A percentile compares a stretch with the other conserved stretches of the same genome.
Conservation (phyloP, 805 yeast species). For the Priceomyces haplophilus region DNA sequence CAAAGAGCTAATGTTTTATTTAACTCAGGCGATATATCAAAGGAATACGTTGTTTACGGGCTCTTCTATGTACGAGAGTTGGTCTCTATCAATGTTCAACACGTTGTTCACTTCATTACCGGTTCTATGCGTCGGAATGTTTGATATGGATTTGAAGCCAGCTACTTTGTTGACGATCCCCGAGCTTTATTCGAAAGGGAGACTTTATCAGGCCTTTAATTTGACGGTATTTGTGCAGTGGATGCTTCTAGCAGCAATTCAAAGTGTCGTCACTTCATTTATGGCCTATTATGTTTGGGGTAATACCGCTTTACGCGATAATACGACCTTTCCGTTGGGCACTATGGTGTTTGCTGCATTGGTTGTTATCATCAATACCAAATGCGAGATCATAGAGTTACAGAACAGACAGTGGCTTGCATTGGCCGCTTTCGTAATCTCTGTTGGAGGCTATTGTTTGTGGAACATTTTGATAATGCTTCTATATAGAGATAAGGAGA, state of each 20-base stretch:
- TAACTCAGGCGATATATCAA: constrained; percentile 86
- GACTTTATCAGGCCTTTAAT: constrained; percentile 71
- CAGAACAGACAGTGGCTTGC: constrained; percentile 68
- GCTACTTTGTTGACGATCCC: constrained; percentile 89
- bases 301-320: constrained; percentile 60
- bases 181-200: constrained; percentile 77
- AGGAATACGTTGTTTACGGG: constrained; percentile 87
- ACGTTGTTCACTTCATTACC: constrained; percentile 92
- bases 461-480: constrained; percentile 81
- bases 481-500: constrained; percentile 52
- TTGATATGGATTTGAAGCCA: constrained; percentile 86
- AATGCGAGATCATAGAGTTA: constrained; percentile 80
- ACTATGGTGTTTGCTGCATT: constrained; percentile 70
- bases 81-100: constrained; percentile 97
- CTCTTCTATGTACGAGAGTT: constrained; percentile 86
- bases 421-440: constrained; percentile 60
- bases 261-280: constrained; percentile 70
- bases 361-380: constrained; percentile 69
- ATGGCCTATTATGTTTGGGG: constrained; percentile 71
- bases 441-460: constrained; percentile 78
- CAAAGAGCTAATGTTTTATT: constrained; percentile 86
- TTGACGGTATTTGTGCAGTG: constrained; percentile 67
- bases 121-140: constrained; percentile 90
- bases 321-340: constrained; percentile 80
- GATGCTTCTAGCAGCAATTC: constrained; percentile 73